phyloP scores from a whole-genome alignment of 495 filamentous ascomycete genomes.

The Astrothelium subdiscretum region DNA sequence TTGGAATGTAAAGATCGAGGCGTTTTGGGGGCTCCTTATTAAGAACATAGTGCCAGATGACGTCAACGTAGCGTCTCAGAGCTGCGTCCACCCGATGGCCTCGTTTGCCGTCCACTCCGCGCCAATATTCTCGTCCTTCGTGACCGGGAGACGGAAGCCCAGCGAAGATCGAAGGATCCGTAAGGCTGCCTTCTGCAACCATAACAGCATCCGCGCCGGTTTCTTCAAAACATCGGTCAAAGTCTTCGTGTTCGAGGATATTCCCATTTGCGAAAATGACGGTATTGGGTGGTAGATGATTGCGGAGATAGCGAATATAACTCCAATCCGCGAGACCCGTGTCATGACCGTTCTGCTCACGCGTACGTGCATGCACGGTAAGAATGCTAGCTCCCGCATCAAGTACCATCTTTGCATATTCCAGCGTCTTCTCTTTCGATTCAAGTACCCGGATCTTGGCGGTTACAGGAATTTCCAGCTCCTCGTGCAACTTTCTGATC shows the following conservation, averaged over 20 bases:
- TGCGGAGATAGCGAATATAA: slow-evolving; percentile 66
- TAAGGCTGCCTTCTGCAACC: slow-evolving; percentile 89
- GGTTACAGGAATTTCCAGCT: slow-evolving; percentile 70
- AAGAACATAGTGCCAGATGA: slow-evolving; percentile 66
- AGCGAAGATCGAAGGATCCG: slow-evolving; percentile 79
- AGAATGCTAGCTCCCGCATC: slow-evolving; percentile 83
- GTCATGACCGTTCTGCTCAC: slow-evolving; percentile 93
- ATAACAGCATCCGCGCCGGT: slow-evolving; percentile 91
- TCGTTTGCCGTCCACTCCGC: slow-evolving; percentile 64
- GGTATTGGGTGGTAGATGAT: slow-evolving; percentile 71
- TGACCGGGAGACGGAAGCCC: slow-evolving; percentile 48
- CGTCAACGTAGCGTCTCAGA: slow-evolving; percentile 77
- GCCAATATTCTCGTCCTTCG: slow-evolving; percentile 72
- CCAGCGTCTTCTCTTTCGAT: slow-evolving; percentile 70
- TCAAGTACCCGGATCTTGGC: slow-evolving; percentile 92
- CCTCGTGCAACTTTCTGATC: slow-evolving; percentile 62
- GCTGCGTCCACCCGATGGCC: slow-evolving; percentile 86
- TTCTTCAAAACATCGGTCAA: slow-evolving; percentile 65
- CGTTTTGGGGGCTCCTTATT: slow-evolving; percentile 48
- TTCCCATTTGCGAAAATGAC: slow-evolving; percentile 98
- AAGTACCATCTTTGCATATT: slow-evolving; percentile 81
- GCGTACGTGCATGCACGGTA: slow-evolving; percentile 75
- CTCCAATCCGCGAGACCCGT: slow-evolving; percentile 91
- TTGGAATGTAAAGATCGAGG: slow-evolving; percentile 62
- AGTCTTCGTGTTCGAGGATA: slow-evolving; percentile 68